Evolutionary conservation across 768 basidiomycete genomes (phyloP), one percentile per base, ranked within the genome.

Genomic region (Termitomyces sp.): DNA sequence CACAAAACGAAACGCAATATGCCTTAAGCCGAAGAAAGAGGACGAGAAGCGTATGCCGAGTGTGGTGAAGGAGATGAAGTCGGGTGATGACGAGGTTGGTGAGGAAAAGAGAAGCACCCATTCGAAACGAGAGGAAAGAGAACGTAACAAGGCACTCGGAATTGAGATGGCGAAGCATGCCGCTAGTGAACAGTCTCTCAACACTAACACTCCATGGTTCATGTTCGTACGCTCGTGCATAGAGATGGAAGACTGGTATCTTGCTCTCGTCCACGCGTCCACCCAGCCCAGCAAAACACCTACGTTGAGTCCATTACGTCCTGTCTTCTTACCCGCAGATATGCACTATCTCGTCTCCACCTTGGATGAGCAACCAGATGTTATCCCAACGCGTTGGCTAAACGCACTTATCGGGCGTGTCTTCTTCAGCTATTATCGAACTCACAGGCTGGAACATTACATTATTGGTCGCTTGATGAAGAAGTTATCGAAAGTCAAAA

Each of bases 181-280:
- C 33, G 80, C 78, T 41, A 71, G 75, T 59, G 81, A 85, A 60
- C 78, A 85, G 68, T 78, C 81, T 1, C 62, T 79, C 54, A 74
- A 84, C 63, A 65, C 74, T 9, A 73, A 80, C 6, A 82, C 84
- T 2, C 89, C 93, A 2, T 98, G 95, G 94, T 99, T 89, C 76
- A 85, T 99, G 66, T 98, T 98, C 73, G 86, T 93, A 20, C 87
- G 88, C 61, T 88, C 85, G 31, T 93, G 87, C 70, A 76, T 87
- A 55, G 91, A 94, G 68, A 97, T 98, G 92, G 97, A 99, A 73
- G 96, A 99, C 73, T 98, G 95, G 93, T 94, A 94, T 70, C 74
- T 93, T 37, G 79, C 92, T 0, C 80, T 97, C 56, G 71, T 93
- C 22, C 89, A 93, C 58, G 88, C 89, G 0, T 85, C 87, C 8